Percentiles rank a stretch among this genome's conserved stretches.
phyloP scores from a whole-genome alignment of 2,329 filamentous ascomycete genomes.

The Pseudopithomyces chartarum region DNA sequence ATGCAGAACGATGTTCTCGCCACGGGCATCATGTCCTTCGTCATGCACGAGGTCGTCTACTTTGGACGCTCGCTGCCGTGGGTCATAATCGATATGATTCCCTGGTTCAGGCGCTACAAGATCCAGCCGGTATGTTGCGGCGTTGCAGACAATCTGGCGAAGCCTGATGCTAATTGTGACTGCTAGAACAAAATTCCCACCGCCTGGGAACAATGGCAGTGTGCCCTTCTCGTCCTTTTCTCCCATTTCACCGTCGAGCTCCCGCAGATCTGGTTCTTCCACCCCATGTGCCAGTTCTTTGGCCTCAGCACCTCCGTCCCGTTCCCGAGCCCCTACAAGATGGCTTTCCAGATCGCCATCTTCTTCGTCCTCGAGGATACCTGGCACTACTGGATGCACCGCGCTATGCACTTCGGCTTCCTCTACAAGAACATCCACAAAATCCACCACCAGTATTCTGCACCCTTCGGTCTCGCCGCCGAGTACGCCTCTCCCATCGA shows the following conservation, averaged over 20 bases:
- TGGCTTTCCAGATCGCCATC: conserved; percentile 87
- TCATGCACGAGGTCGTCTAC: conserved; percentile 93
- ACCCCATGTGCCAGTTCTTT: conserved; percentile 91
- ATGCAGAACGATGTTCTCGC: conserved; percentile 98
- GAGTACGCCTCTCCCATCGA: conserved; percentile 98
- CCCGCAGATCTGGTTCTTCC: conserved; percentile 98
- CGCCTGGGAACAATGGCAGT: conserved; percentile 91
- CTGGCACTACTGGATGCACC: conserved; percentile 98
- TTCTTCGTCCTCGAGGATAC: conserved; percentile 96
- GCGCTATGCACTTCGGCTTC: conserved; percentile 88
- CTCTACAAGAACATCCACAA: conserved; percentile 98
- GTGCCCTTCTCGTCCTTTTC: conserved; percentile 88
- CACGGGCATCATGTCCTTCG: conserved; percentile 96
- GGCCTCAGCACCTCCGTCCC: conserved; percentile 87
- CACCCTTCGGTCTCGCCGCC: conserved; percentile 92
- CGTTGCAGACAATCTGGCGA: background rate
- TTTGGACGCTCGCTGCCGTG: conserved; percentile 90
- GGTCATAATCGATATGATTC: conserved; percentile 88
- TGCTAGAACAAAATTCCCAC: conserved; percentile 81
- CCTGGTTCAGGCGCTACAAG: conserved; percentile 91
- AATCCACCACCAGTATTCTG: conserved; percentile 98
- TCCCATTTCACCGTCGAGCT: conserved; percentile 98
- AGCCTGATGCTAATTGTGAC: conserved; percentile 23
- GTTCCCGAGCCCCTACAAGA: conserved; percentile 84
- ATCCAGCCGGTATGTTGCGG: conserved; percentile 72